Conservation (phyloP, 2,329 filamentous ascomycete genomes). For the Stagonosporopsis chrysanthemi region DNA sequence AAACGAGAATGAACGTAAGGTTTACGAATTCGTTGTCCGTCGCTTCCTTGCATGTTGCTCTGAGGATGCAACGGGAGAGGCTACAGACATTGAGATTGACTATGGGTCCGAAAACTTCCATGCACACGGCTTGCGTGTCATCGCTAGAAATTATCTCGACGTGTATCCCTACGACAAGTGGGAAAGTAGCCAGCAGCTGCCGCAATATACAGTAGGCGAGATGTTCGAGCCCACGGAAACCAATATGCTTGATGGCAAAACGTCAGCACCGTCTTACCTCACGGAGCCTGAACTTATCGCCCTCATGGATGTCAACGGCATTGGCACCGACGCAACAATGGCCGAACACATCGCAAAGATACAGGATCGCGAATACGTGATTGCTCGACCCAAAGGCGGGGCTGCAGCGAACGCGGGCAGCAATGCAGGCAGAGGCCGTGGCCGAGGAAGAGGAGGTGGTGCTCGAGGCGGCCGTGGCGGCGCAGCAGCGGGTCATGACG, state of each 20-base stretch:
- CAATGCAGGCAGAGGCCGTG: constrained; percentile 54
- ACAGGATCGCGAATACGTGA: constrained; percentile 86
- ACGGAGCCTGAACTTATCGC: constrained; percentile 96
- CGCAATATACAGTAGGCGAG: constrained; percentile 80
- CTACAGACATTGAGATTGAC: constrained; percentile 82
- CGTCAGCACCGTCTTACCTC: constrained; percentile 80
- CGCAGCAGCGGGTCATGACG: constrained; percentile 49
- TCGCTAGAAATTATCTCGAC: constrained; percentile 91
- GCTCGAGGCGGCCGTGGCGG: constrained; percentile 58
- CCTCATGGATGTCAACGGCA: constrained; percentile 98
- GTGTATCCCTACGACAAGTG: constrained; percentile 97
- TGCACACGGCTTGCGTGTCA: constrained; percentile 81
- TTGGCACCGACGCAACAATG: constrained; percentile 98
- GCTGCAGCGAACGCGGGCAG: constrained; percentile 46
- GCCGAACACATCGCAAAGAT: constrained; percentile 98
- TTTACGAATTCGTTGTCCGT: constrained; percentile 92
- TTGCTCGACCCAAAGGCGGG: constrained; percentile 62
- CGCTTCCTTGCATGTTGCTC: constrained; percentile 96
- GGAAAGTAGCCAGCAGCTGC: constrained; percentile 85
- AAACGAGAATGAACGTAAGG: constrained; percentile 70
- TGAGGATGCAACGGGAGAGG: constrained; percentile 86
- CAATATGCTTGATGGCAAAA: constrained; percentile 90
- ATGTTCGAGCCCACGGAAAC: constrained; percentile 87
- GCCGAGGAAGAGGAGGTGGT: constrained; percentile 46
- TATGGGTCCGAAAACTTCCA: constrained; percentile 86